Percentiles rank a stretch among this genome's conserved stretches.
Evolutionary conservation across 345 rosid species (phyloP).

Genomic region (Garcia nutans): DNA sequence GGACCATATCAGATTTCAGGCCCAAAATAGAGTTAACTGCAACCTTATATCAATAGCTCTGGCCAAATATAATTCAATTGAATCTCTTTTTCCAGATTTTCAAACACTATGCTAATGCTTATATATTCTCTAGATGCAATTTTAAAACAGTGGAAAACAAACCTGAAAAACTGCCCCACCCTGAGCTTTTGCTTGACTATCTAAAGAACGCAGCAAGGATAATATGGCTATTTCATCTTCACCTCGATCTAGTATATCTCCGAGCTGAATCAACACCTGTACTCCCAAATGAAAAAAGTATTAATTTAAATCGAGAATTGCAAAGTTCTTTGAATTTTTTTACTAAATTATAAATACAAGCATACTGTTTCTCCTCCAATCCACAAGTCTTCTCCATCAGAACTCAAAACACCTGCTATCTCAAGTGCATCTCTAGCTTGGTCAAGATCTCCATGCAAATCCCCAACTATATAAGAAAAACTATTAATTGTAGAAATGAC

Average conservation of each 20-base stretch:
- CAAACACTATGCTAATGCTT: no score
- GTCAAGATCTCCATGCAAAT: constrained; percentile 83
- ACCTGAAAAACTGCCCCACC: constrained; percentile 98
- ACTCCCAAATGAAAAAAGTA: constrained; percentile 16
- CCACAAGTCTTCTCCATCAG: constrained; percentile 73
- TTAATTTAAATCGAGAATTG: not conserved
- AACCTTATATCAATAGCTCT: no score
- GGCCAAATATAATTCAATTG: no score
- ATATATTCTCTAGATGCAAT: no score
- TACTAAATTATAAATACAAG: not conserved
- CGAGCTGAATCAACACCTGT: constrained; percentile 79
- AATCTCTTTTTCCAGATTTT: no score
- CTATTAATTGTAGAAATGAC: no score
- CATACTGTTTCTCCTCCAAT: constrained; percentile 72
- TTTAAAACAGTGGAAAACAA: constrained; percentile 7
- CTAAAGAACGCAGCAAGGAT: constrained; percentile 66
- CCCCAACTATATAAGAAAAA: constrained; percentile 56
- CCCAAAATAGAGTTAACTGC: no score
- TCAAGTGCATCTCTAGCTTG: constrained; percentile 77
- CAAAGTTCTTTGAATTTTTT: not conserved
- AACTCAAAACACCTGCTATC: constrained; percentile 79
- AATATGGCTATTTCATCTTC: constrained; percentile 83
- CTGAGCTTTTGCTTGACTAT: constrained; percentile 69
- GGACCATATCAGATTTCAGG: no score
- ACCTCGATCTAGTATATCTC: constrained; percentile 93